Evolutionary conservation across 305 asterid genomes (phyloP).

Genomic region (Petunia hybrid): DNA sequence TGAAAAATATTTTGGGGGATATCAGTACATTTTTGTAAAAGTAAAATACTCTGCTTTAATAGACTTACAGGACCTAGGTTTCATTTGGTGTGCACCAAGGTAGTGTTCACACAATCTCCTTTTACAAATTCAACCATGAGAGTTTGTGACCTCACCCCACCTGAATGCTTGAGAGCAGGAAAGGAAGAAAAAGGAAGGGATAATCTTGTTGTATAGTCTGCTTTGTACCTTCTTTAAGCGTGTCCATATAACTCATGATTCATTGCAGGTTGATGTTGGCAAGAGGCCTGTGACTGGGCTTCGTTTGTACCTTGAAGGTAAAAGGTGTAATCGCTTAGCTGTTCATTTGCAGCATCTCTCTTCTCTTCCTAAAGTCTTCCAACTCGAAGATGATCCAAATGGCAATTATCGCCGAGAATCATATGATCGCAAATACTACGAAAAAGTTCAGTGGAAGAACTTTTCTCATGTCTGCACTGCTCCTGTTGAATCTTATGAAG

Average conservation of each 20-base stretch:
- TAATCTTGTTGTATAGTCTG: background rate
- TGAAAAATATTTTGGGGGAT: too few relatives aligned
- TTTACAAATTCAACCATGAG: background rate
- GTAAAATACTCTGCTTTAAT: too few relatives aligned
- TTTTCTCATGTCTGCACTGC: slow-evolving; percentile 96
- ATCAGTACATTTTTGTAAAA: too few relatives aligned
- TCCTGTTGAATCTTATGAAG: slow-evolving; percentile 91
- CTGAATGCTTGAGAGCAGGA: background rate
- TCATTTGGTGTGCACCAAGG: too few relatives aligned
- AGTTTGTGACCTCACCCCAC: background rate
- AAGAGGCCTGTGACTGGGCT: slow-evolving; percentile 95
- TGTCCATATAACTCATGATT: background rate
- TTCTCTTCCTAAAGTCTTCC: slow-evolving; percentile 86
- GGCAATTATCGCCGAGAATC: slow-evolving; percentile 63
- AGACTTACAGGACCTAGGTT: too few relatives aligned
- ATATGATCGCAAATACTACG: slow-evolving; percentile 76
- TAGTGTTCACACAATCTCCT: background rate
- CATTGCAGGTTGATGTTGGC: slow-evolving; percentile 90
- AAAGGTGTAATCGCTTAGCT: slow-evolving; percentile 91
- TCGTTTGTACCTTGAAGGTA: slow-evolving; percentile 91
- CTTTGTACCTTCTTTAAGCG: background rate
- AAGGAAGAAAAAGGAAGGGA: slow-evolving; percentile 13
- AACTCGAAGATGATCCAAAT: slow-evolving; percentile 72
- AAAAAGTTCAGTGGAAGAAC: slow-evolving; percentile 96
- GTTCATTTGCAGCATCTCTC: slow-evolving; percentile 94